Evolutionary conservation across 2,329 filamentous ascomycete species (phyloP).

Genomic region (Paecilomyces dactylethromorphus): DNA sequence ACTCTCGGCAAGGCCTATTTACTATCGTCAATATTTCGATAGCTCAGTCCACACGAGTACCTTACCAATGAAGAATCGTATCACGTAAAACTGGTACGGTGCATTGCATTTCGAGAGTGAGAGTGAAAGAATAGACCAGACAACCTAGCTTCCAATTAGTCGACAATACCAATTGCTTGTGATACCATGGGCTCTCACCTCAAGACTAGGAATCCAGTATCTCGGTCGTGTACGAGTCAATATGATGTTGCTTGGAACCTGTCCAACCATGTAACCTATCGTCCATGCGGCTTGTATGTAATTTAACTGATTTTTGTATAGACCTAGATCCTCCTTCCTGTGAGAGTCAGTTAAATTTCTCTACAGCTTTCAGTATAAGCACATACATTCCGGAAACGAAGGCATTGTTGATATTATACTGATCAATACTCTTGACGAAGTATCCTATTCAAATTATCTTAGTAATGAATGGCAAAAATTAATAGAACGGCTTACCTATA

Average conservation of each 20-base stretch:
- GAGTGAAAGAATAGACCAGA: conserved; percentile 47
- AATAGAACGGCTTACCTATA: conserved; percentile 21
- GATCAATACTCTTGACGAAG: conserved; percentile 46
- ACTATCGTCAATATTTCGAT: background rate
- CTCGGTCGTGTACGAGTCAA: conserved; percentile 43
- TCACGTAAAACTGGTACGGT: conserved; percentile 39
- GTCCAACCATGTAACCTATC: conserved; percentile 52
- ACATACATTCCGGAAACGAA: conserved; percentile 42
- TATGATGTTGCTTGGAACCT: conserved; percentile 47
- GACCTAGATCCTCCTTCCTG: conserved; percentile 47
- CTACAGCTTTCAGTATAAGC: background rate
- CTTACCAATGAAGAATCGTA: conserved; percentile 45
- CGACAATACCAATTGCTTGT: background rate
- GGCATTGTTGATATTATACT: conserved; percentile 41
- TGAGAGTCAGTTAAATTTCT: background rate
- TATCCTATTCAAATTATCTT: conserved; percentile 28
- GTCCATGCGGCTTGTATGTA: conserved; percentile 53
- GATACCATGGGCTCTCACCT: conserved; percentile 20
- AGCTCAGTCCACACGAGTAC: background rate
- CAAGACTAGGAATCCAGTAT: conserved; percentile 44
- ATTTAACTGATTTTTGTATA: conserved; percentile 51
- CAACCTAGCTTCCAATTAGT: conserved; percentile 21
- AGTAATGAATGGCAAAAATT: background rate
- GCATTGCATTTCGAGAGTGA: conserved; percentile 34
- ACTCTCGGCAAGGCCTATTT: conserved; percentile 12